Base-by-base conservation (phyloP, 768 basidiomycete species). In the Termitomyces eurrhizus region DNA sequence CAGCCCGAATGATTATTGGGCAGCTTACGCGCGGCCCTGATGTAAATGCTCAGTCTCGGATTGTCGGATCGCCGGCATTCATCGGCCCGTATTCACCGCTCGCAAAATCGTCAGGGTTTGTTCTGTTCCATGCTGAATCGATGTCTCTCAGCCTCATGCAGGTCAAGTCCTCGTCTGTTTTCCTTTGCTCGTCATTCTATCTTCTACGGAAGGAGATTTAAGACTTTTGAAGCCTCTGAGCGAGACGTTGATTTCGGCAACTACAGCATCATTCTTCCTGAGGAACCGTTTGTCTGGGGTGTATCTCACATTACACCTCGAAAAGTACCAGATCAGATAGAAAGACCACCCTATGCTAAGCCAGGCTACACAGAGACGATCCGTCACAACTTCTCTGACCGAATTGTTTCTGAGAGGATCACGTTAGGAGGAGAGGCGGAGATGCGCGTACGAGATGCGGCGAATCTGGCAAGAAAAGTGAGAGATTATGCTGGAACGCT, bases 231-330 rank as follows among this genome's bases (percentile, higher is more conserved):
- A 26, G 24, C 21, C 32, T n/a, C 65, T 53, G 60, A 64, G 13
- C 37, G 36, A 29, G 69, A 75, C 12, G 71, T 58, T 49, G 72
- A 77, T 62, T 83, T 82, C 59, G 86, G 86, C 16, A 65, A 67
- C 24, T 90, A 88, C 74, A 75, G 74, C 52, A 72, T 90, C 36
- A 85, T 91, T 55, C 75, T 90, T 13, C 89, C 88, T 0, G 69
- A 78, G 24, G 88, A 90, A 64, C 88, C 88, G 0, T 85, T 80
- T 59, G 74, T 86, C 18, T 83, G 81, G 70, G 88, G 88, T 12
- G 83, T 85, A 11, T 75, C 80, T 18, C 87, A 90, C 62, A 86
- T 90, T 41, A 67, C 64, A 3, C 81, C 79, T 32, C 82, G 84
- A 48, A 53, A 61, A 6, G 87, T 93, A 12, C 91, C 92, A 11